Percentiles rank a stretch among this genome's conserved stretches.
phyloP scores from a whole-genome alignment of 441 rosid genomes.

The Corymbia citriodora region DNA sequence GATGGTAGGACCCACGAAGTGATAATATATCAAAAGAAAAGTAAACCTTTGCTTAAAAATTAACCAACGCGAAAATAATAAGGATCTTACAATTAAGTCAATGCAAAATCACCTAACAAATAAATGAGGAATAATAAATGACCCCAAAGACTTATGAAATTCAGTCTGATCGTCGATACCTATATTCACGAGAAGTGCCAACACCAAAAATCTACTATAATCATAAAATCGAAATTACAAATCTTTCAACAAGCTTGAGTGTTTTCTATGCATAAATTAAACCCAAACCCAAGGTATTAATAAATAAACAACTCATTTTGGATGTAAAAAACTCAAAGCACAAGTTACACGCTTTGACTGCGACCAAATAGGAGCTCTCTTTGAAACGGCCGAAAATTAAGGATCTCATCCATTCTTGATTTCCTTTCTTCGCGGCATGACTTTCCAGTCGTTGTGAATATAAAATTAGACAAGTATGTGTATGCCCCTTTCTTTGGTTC shows the following conservation, averaged over 20 bases:
- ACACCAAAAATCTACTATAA: too few species aligned
- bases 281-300: too few species aligned
- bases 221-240: too few species aligned
- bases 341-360: too few species aligned
- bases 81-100: background rate
- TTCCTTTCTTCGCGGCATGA: too few species aligned
- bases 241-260: rapidly evolving
- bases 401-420: too few species aligned
- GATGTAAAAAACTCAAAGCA: background rate
- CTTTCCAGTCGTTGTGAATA: too few species aligned
- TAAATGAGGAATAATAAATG: too few species aligned
- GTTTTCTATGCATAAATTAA: rapidly evolving
- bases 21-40: background rate
- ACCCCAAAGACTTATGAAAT: rapidly evolving
- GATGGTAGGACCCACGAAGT: background rate
- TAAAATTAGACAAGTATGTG: too few species aligned
- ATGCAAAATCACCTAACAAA: rapidly evolving
- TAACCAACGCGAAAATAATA: background rate
- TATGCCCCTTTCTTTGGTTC: too few species aligned
- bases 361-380: background rate
- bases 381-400: background rate
- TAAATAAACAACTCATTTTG: too few species aligned
- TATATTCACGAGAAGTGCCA: background rate
- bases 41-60: background rate
- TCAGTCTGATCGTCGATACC: rapidly evolving